phyloP scores from a whole-genome alignment of 1,284 basidiomycete species.

The Cutaneotrichosporon cyanovorans region DNA sequence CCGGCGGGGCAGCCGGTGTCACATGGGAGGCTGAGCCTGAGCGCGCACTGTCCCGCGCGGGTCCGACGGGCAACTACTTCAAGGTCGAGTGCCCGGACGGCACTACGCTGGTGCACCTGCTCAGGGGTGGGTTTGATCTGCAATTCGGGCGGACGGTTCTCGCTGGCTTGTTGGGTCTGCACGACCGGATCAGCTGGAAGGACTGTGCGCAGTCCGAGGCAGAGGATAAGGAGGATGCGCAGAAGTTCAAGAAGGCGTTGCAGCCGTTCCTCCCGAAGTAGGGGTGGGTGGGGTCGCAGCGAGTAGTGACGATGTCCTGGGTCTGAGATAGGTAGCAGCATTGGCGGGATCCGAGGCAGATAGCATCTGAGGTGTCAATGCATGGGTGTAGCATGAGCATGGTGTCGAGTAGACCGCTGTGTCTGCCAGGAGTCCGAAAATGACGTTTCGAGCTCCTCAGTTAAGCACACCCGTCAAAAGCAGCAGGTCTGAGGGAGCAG shows the following conservation, averaged over 20 bases:
- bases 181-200: constrained; percentile 83
- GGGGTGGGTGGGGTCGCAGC: background rate
- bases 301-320: too few relatives aligned
- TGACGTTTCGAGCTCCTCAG: too few relatives aligned
- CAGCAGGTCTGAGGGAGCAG: too few relatives aligned
- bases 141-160: constrained; percentile 85
- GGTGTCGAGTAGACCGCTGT: too few relatives aligned
- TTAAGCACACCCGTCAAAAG: too few relatives aligned
- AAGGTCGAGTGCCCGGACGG: constrained; percentile 82
- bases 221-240: constrained; percentile 71
- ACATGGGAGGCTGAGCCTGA: constrained; percentile 59
- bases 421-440: too few relatives aligned
- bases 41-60: constrained; percentile 52
- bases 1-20: constrained; percentile 59
- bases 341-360: too few relatives aligned
- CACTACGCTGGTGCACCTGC: constrained; percentile 71
- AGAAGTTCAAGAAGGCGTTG: constrained; percentile 74
- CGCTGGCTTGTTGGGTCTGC: constrained; percentile 61
- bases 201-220: constrained; percentile 68
- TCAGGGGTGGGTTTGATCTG: constrained; percentile 74
- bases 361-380: too few relatives aligned
- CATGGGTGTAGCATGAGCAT: too few relatives aligned
- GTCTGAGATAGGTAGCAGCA: too few relatives aligned
- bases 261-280: constrained; percentile 52
- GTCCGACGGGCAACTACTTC: constrained; percentile 64